Conservation (phyloP, 352 stramenopile genomes). For the Phytophthora kernoviae region DNA sequence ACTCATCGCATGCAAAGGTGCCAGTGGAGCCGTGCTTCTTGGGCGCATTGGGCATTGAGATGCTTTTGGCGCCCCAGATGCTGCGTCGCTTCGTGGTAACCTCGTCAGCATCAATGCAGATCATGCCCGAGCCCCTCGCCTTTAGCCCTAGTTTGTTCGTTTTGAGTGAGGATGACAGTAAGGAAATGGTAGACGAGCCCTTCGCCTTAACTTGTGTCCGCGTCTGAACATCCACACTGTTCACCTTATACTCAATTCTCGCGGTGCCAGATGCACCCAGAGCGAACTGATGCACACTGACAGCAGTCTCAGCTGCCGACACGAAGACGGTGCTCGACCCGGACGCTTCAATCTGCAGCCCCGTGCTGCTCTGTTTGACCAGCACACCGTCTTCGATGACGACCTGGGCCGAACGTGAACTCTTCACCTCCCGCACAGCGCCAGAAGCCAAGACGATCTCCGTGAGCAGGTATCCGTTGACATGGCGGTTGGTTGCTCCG, state of each 20-base stretch:
- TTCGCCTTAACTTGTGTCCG: constrained; percentile 8
- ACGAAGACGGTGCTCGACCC: constrained; percentile 8
- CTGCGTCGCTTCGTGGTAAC: background rate
- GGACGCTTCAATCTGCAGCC: constrained; percentile 2
- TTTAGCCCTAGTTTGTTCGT: constrained; percentile 7
- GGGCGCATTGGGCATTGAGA: constrained; percentile 12
- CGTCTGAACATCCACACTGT: background rate
- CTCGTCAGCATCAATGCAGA: constrained; percentile 3
- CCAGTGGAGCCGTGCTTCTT: constrained; percentile 13
- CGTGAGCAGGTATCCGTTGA: constrained; percentile 6
- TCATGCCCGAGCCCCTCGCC: background rate
- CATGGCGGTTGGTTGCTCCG: background rate
- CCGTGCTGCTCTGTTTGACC: background rate
- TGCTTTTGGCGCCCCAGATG: background rate
- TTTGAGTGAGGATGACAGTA: constrained; percentile 9
- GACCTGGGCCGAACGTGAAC: background rate
- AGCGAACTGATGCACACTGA: constrained; percentile 5
- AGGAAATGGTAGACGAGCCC: background rate
- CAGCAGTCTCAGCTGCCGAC: background rate
- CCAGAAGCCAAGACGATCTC: constrained; percentile 10
- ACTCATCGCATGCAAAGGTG: constrained; percentile 1
- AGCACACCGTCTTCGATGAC: constrained; percentile 10
- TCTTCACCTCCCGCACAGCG: constrained; percentile 6
- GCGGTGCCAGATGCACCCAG: constrained; percentile 1
- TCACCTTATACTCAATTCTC: constrained; percentile 1